Base-by-base conservation (phyloP, 2,329 filamentous ascomycete genomes). In the Aureobasidium mangrovei region DNA sequence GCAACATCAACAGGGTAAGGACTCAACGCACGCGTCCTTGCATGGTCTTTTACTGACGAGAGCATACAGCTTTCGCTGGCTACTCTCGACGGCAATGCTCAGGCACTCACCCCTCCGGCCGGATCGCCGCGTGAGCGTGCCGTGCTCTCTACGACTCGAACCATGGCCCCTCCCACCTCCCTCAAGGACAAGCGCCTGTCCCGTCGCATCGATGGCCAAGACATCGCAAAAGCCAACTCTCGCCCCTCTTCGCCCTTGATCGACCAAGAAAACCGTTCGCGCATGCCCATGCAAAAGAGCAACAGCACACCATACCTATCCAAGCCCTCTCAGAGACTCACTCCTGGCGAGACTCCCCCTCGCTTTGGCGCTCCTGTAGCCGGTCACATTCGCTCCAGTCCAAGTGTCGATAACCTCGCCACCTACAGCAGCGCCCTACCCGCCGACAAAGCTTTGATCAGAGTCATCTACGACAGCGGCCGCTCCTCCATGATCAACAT, bases 401-500 rank as follows among this genome's bases (percentile, higher is more conserved):
- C 86, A 53, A 95, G 88, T 69, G 78, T 91, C 65, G 91, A 96
- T 69, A 85, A 85, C 58, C 85, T 88, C 61, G 83, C 91, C 59
- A 70, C 71, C 1, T 72, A 72, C 58, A 93, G 91, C 79, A 88
- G 88, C 60, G 85, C 86, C 57, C 74, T 96, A 64, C 91, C 91
- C 55, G 80, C 84, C 60, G 88, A 90, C 69, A 89, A 94, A 68
- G 86, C 91, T 57, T 82, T 95, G 57, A 95, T 97, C 60, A 82
- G 91, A 59, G 89, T 96, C 61, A 95, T 97, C 65, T 95, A 88
- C 61, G 93, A 90, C 46, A 88, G 84, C 58, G 93, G 91, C 49
- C 84, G 90, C 58, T 95, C 90, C 45, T 95, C 95, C 65, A 91
- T 96, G 27, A 84, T 98, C 65, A 93, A 93, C 69, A 90, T 97